Evolutionary conservation across 495 filamentous ascomycete species (phyloP).

Genomic region (Lasiosphaeria ovina): DNA sequence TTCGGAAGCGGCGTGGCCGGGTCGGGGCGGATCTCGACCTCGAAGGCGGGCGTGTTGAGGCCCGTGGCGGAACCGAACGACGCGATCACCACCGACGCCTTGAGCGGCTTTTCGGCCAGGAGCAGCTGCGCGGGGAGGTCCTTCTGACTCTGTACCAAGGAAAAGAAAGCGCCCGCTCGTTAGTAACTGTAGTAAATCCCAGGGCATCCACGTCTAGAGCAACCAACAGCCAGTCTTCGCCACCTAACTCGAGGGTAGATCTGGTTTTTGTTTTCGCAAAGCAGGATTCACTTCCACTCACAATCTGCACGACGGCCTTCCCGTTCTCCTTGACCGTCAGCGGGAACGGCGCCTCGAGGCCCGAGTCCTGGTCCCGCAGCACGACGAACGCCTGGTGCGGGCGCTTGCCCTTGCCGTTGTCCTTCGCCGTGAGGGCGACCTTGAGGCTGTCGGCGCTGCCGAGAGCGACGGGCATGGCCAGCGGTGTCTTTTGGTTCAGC

Average conservation of each 20-base stretch:
- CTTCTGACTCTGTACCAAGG: slow-evolving; percentile 66
- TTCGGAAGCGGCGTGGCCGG: slow-evolving; percentile 57
- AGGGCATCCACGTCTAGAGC: neutral
- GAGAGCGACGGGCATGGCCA: slow-evolving; percentile 64
- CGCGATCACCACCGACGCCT: slow-evolving; percentile 76
- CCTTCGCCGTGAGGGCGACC: slow-evolving; percentile 74
- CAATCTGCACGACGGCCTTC: slow-evolving; percentile 79
- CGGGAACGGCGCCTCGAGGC: slow-evolving; percentile 85
- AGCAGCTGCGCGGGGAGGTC: slow-evolving; percentile 87
- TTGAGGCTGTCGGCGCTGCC: slow-evolving; percentile 72
- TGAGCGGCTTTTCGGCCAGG: slow-evolving; percentile 59
- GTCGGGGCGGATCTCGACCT: slow-evolving; percentile 55
- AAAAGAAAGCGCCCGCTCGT: slow-evolving; percentile 4
- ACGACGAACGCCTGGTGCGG: slow-evolving; percentile 93
- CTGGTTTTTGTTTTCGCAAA: neutral
- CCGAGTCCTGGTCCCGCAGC: slow-evolving; percentile 67
- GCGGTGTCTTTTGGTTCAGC: slow-evolving; percentile 58
- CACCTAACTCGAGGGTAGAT: too few species aligned
- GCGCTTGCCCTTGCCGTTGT: slow-evolving; percentile 71
- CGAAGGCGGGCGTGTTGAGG: slow-evolving; percentile 67
- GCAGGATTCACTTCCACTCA: slow-evolving; percentile 36
- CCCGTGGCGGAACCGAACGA: slow-evolving; percentile 77
- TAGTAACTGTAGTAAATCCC: slow-evolving; percentile 1
- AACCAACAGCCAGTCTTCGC: too few species aligned
- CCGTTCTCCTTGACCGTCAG: slow-evolving; percentile 83